A percentile compares a stretch with the other conserved stretches of the same genome.
phyloP scores from a whole-genome alignment of 768 basidiomycete genomes.

The Clathrus columnatus region DNA sequence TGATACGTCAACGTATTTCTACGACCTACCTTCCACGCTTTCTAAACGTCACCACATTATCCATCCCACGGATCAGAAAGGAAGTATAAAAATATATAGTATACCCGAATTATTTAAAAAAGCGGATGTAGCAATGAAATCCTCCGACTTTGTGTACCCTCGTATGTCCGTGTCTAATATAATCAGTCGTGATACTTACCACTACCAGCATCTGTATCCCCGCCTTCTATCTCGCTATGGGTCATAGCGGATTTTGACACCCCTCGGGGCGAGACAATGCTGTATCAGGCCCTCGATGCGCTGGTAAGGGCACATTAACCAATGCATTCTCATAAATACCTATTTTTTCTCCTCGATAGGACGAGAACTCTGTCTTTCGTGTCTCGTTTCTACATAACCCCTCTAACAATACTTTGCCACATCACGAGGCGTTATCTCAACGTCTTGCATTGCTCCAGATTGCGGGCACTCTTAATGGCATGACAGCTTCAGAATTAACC shows the following conservation, averaged over 20 bases:
- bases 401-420: conserved; percentile 11
- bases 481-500: conserved; percentile 32
- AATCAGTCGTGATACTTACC: background rate
- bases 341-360: conserved; percentile 25
- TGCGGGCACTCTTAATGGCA: conserved; percentile 30
- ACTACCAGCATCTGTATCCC: background rate
- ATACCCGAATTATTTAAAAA: conserved; percentile 44
- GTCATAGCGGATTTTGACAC: conserved; percentile 76
- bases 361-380: conserved; percentile 39
- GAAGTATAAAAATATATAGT: conserved; percentile 43
- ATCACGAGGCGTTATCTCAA: conserved; percentile 30
- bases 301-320: conserved; percentile 37
- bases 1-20: conserved; percentile 71
- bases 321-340: background rate
- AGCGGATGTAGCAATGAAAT: conserved; percentile 33
- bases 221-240: conserved; percentile 31
- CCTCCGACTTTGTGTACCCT: conserved; percentile 54
- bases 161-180: conserved; percentile 30
- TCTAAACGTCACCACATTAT: conserved; percentile 71
- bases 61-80: conserved; percentile 40
- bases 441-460: conserved; percentile 43
- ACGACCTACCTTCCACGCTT: conserved; percentile 71
- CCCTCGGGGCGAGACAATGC: conserved; percentile 43
- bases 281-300: conserved; percentile 57
- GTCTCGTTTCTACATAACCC: conserved; percentile 78